phyloP scores from a whole-genome alignment of 2,329 filamentous ascomycete species.

The Dactylonectria estremocensis region DNA sequence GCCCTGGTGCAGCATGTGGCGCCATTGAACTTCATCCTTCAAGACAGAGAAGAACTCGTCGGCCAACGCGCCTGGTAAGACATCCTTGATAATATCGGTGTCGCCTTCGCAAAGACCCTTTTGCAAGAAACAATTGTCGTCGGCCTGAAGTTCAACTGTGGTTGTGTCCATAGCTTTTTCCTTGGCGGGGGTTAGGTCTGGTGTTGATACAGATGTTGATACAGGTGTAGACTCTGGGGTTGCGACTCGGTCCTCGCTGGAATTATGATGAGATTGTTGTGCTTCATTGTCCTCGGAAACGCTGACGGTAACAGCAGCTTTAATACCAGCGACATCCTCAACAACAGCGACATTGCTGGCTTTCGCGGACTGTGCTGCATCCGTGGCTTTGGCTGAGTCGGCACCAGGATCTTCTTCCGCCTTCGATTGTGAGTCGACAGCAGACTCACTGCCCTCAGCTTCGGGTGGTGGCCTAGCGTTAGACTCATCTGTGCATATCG shows the following conservation, averaged over 20 bases:
- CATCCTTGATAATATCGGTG: conserved; percentile 79
- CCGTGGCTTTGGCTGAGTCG: conserved; percentile 2
- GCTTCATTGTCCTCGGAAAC: conserved; percentile 21
- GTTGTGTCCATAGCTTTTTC: conserved; percentile 24
- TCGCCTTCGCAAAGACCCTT: conserved; percentile 84
- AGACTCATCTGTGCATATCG: conserved; percentile 39
- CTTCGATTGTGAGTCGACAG: conserved; percentile 35
- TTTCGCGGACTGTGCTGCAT: conserved; percentile 17
- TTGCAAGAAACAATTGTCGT: conserved; percentile 45
- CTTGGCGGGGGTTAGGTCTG: conserved; percentile 13
- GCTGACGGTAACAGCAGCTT: conserved; percentile 17
- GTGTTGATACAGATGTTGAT: conserved; percentile 10
- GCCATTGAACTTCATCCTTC: conserved; percentile 85
- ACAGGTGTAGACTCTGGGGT: neutral
- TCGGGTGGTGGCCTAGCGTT: conserved; percentile 24
- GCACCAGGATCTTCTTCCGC: conserved; percentile 32
- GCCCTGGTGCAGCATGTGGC: conserved; percentile 92
- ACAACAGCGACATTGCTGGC: neutral
- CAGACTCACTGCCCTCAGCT: conserved; percentile 26
- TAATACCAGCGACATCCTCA: conserved; percentile 26
- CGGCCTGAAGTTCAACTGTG: conserved; percentile 14
- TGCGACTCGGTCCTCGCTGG: neutral
- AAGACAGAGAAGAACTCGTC: conserved; percentile 78
- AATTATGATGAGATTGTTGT: neutral
- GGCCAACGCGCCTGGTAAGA: conserved; percentile 73